Conservation (phyloP, 1,284 basidiomycete genomes). For the Ceratobasidium sp. region DNA sequence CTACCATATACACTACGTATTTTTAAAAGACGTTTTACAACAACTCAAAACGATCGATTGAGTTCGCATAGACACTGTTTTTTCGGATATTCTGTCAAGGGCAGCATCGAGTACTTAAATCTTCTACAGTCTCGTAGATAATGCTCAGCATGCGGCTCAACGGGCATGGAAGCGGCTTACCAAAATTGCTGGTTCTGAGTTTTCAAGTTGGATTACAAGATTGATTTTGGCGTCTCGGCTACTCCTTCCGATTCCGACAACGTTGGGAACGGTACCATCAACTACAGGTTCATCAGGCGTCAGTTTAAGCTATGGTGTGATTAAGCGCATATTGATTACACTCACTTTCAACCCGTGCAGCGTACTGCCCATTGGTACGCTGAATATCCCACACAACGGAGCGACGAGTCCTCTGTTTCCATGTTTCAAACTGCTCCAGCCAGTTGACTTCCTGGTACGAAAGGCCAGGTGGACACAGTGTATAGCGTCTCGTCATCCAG, state of each 20-base stretch:
- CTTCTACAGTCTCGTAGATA: neutral
- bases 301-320: neutral
- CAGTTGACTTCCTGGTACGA: conserved; percentile 7
- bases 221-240: conserved; percentile 17
- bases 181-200: neutral
- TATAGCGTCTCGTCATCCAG: conserved; percentile 13
- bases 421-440: conserved; percentile 33
- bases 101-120: neutral
- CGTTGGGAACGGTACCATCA: neutral
- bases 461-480: neutral
- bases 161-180: neutral
- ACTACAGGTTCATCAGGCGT: neutral
- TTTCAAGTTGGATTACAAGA: conserved; percentile 8
- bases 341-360: conserved; percentile 20
- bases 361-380: neutral
- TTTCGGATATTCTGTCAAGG: neutral
- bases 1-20: no score
- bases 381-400: conserved; percentile 21
- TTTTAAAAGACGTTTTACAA: no score
- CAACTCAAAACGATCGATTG: no score
- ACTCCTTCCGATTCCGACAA: neutral
- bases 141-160: neutral
- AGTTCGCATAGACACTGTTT: neutral
- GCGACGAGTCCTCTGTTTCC: conserved; percentile 20
- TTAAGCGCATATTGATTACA: neutral